These are phyloP conservation scores for Kalmusia sp. DNA, from an alignment of 2,329 filamentous ascomycete genomes.

Conservation along the genomic window DNA sequence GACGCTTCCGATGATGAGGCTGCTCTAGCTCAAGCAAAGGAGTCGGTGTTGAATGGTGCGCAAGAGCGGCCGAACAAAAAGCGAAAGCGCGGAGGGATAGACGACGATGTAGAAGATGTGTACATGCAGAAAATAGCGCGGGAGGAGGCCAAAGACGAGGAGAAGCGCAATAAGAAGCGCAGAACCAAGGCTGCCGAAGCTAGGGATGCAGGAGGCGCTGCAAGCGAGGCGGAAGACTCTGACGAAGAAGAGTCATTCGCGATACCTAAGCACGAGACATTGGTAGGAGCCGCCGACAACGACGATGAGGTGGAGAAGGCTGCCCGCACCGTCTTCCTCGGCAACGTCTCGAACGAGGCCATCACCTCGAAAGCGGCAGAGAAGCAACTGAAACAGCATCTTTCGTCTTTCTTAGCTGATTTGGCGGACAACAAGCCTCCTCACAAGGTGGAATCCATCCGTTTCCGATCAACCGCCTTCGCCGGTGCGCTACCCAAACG, in stretches of 20 bases:
- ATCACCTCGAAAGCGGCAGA: slow-evolving; percentile 83
- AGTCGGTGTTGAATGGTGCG: slow-evolving; percentile 34
- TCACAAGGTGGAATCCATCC: slow-evolving; percentile 86
- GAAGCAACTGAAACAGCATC: slow-evolving; percentile 77
- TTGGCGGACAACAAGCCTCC: slow-evolving; percentile 55
- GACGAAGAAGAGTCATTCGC: slow-evolving; percentile 61
- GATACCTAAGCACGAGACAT: slow-evolving; percentile 59
- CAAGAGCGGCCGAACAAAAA: slow-evolving; percentile 44
- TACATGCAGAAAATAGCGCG: slow-evolving; percentile 71
- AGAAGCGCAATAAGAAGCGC: slow-evolving; percentile 46
- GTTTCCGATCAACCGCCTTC: slow-evolving; percentile 93
- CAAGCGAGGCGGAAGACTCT: slow-evolving; percentile 34
- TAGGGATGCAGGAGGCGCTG: slow-evolving; percentile 18
- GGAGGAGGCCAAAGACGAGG: slow-evolving; percentile 52
- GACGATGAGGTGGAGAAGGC: slow-evolving; percentile 79
- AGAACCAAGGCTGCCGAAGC: slow-evolving; percentile 22
- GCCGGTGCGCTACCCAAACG: slow-evolving; percentile 84
- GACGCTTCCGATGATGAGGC: slow-evolving; percentile 30
- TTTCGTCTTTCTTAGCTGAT: slow-evolving; percentile 74
- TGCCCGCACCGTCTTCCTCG: slow-evolving; percentile 87
- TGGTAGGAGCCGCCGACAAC: slow-evolving; percentile 47
- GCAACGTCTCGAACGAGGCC: slow-evolving; percentile 84
- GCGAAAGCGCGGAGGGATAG: slow-evolving; percentile 62
- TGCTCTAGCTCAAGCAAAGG: slow-evolving; percentile 31
- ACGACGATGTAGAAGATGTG: slow-evolving; percentile 72